Evolutionary conservation across 805 yeast genomes (phyloP), one percentile per base, ranked within the genome.

Genomic region (Candida jianshihensis): DNA sequence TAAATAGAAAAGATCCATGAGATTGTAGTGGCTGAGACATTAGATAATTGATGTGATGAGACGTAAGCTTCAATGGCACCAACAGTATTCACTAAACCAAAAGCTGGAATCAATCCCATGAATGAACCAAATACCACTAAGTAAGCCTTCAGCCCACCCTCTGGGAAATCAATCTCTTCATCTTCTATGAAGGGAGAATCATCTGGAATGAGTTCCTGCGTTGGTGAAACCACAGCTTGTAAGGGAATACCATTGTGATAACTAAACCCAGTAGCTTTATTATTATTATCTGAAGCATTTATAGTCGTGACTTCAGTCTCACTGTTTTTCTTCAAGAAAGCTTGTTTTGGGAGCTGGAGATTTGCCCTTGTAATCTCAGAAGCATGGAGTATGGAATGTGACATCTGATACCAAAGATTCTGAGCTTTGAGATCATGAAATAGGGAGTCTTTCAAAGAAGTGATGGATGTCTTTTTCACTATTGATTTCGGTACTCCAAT

Each of bases 1-100:
- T 70, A 78, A 27, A 80, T 59, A 12, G 87, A 78, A 47, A 81
- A 81, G 37, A 81, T 73, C 86, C 86, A 78, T 1, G 84, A 70
- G 2, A 75, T 64, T 0, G 73, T 63, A 1, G 81, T 66, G 0
- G 75, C 63, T 8, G 71, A 57, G 1, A 67, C 65, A 22, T 62
- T 44, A 1, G 63, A 65, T 47, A 81, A 57, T 55, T 81, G 88
- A 57, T 81, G 53, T 33, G 49, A 42, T 1, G 66, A 65, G 7
- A 81, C 69, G 46, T 79, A 78, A 0, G 81, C 70, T 57, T 81
- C 80, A 30, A 81, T 66, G 2, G 81, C 82, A 45, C 89, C 87
- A 19, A 76, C 63, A 0, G 82, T 64, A 44, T 78, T 78, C 40
- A 76, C 59, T 30, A 76, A 51, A 3, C 89, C 87, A 42, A 78